Evolutionary conservation across 2,329 filamentous ascomycete species (phyloP), one percentile per base, ranked within the genome.

Genomic region (Dactylonectria estremocensis): DNA sequence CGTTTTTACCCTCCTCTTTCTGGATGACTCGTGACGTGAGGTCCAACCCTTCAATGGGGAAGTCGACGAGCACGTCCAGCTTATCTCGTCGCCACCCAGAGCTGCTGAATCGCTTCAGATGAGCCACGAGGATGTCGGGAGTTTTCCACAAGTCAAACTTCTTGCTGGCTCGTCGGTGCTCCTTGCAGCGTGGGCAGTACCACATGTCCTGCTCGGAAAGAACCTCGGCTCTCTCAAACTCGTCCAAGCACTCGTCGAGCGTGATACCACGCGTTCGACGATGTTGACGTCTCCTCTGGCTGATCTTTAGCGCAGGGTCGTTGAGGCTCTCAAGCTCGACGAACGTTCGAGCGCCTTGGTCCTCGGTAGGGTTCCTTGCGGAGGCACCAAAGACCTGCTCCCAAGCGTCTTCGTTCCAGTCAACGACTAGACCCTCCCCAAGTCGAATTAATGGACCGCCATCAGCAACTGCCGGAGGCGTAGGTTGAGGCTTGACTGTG

Each of bases 131-230:
- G 68, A 98, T 97, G 79, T 99, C 96, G 1, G 96, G 96, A 2
- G 93, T 92, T 77, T 95, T 98, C 96, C 96, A 99, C 18, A 99
- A 89, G 77, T 98, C 95, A 60, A 99, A 94, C 77, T 96, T 98
- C 85, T 99, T 99, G 82, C 92, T 95, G 20, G 96, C 96, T 67
- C 94, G 91, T 16, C 94, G 91, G 76, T 97, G 92, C 75, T 97
- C 94, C 80, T 98, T 98, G 87, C 96, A 99, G 33, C 94, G 90
- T 64, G 94, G 95, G 78, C 96, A 99, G 79, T 97, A 98, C 96
- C 96, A 99, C 67, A 94, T 95, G 79, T 99, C 97, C 77, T 97
- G 93, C 79, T 98, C 94, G 0, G 95, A 98, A 5, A 99, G 85
- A 14, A 97, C 91, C 81, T 99, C 96, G 67, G 95, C 93, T 78